A percentile compares a stretch with the other conserved stretches of the same genome.
phyloP scores from a whole-genome alignment of 306 rosid species.

The Purshia tridentata region DNA sequence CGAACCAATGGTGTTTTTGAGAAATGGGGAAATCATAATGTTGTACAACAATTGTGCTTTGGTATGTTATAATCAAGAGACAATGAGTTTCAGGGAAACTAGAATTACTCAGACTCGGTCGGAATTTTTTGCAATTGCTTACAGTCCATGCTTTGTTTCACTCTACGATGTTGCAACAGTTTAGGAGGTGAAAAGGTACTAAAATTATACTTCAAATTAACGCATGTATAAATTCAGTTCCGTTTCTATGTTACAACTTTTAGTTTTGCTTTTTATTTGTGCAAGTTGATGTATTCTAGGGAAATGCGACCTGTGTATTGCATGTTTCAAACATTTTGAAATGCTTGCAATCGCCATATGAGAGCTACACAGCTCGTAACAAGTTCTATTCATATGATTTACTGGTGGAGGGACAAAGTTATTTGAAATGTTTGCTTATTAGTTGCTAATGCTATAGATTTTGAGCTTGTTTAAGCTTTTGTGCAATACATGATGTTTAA shows the following conservation, averaged over 20 bases:
- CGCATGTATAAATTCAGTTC: background rate
- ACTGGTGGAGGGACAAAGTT: too few relatives aligned
- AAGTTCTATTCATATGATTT: too few relatives aligned
- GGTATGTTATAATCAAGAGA: conserved; percentile 2
- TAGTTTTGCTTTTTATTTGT: background rate
- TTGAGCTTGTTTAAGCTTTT: too few relatives aligned
- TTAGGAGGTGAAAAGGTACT: conserved; percentile 15
- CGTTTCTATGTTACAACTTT: background rate
- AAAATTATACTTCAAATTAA: background rate
- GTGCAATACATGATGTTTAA: background rate
- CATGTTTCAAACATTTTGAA: background rate
- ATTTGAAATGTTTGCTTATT: too few relatives aligned
- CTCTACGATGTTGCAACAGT: conserved; percentile 9
- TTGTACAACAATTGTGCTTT: background rate
- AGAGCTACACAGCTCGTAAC: too few relatives aligned
- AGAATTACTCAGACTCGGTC: background rate
- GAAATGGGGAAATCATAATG: conserved; percentile 23
- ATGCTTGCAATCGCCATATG: background rate
- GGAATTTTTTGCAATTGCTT: background rate
- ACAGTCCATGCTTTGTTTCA: conserved; percentile 9
- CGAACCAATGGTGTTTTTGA: conserved; percentile 18
- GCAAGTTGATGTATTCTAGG: background rate
- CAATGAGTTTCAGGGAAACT: background rate
- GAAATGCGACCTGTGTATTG: background rate
- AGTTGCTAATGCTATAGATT: too few relatives aligned